A percentile compares a stretch with the other conserved stretches of the same genome.
These are phyloP conservation scores for Phytophthora foliorum DNA, from an alignment of 352 stramenopile genomes.

Conservation along the genomic window DNA sequence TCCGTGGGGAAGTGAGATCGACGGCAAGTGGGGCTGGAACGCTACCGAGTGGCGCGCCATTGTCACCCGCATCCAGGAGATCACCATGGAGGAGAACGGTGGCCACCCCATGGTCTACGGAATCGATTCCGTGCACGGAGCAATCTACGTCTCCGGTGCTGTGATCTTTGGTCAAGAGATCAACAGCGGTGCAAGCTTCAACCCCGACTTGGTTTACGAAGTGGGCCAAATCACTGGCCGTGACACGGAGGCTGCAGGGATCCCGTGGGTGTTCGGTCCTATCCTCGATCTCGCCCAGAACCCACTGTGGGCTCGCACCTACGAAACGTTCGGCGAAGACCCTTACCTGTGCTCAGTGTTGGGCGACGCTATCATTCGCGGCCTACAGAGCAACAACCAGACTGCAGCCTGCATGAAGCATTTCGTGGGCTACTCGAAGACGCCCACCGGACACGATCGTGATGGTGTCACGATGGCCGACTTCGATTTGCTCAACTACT, in stretches of 20 bases:
- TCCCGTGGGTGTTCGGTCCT: constrained; percentile 92
- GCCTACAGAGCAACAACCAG: constrained; percentile 78
- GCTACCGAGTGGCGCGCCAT: constrained; percentile 74
- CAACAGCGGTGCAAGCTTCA: constrained; percentile 91
- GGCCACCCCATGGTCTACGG: constrained; percentile 86
- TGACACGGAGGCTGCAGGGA: constrained; percentile 89
- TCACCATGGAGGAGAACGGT: constrained; percentile 71
- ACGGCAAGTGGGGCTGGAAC: constrained; percentile 57
- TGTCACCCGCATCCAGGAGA: constrained; percentile 82
- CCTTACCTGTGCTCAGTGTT: constrained; percentile 80
- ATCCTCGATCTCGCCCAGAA: constrained; percentile 88
- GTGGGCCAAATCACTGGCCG: constrained; percentile 79
- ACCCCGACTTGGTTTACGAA: constrained; percentile 73
- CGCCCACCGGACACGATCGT: constrained; percentile 82
- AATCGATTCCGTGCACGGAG: constrained; percentile 93
- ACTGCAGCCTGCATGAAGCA: constrained; percentile 91
- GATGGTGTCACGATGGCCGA: constrained; percentile 73
- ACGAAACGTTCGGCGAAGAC: constrained; percentile 95
- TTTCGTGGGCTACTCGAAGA: constrained; percentile 88
- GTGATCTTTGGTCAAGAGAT: constrained; percentile 92
- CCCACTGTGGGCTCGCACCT: constrained; percentile 89
- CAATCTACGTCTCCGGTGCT: constrained; percentile 86
- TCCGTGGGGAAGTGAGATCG: constrained; percentile 34
- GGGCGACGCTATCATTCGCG: constrained; percentile 71
- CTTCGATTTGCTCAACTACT: constrained; percentile 88